These are phyloP conservation scores for Zanthoxylum bungeanum DNA, from an alignment of 345 rosid genomes.

Conservation along the genomic window DNA sequence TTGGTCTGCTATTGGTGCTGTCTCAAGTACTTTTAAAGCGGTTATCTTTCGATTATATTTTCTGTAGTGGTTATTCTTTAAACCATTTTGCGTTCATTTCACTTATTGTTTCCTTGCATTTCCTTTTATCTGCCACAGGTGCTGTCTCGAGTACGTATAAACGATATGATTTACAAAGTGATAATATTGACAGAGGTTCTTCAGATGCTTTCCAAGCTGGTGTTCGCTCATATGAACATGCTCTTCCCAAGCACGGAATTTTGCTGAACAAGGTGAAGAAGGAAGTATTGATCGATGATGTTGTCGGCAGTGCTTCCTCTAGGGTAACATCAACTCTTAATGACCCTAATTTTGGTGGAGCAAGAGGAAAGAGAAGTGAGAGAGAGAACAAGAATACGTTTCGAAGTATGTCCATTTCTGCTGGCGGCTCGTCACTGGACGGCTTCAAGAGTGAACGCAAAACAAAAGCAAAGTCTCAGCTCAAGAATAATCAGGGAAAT, in stretches of 20 bases:
- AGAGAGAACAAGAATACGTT: slow-evolving; percentile 40
- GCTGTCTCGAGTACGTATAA: slow-evolving; percentile 59
- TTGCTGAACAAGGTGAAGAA: slow-evolving; percentile 32
- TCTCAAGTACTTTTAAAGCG: slow-evolving; percentile 38
- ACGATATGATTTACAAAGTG: slow-evolving; percentile 30
- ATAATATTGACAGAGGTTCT: slow-evolving; percentile 29
- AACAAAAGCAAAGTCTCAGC: slow-evolving; percentile 62
- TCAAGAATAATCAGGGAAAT: slow-evolving; percentile 38
- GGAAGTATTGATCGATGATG: slow-evolving; percentile 73
- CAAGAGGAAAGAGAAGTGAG: slow-evolving; percentile 52
- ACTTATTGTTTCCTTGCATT: not conserved
- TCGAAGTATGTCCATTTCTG: slow-evolving; percentile 28
- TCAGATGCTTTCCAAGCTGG: slow-evolving; percentile 21
- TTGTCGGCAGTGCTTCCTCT: slow-evolving; percentile 70
- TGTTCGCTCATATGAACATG: slow-evolving; percentile 21
- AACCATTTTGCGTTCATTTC: not conserved
- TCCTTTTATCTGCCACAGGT: slow-evolving; percentile 42
- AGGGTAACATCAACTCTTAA: slow-evolving; percentile 54
- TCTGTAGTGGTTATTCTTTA: not conserved
- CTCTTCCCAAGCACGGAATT: slow-evolving; percentile 15
- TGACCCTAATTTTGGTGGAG: slow-evolving; percentile 36
- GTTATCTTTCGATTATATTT: not conserved
- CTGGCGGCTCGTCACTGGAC: slow-evolving; percentile 23
- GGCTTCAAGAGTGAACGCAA: slow-evolving; percentile 27
- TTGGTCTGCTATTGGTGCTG: slow-evolving; percentile 52